Evolutionary conservation across 345 rosid species (phyloP).

Genomic region (Heritiera fomes): DNA sequence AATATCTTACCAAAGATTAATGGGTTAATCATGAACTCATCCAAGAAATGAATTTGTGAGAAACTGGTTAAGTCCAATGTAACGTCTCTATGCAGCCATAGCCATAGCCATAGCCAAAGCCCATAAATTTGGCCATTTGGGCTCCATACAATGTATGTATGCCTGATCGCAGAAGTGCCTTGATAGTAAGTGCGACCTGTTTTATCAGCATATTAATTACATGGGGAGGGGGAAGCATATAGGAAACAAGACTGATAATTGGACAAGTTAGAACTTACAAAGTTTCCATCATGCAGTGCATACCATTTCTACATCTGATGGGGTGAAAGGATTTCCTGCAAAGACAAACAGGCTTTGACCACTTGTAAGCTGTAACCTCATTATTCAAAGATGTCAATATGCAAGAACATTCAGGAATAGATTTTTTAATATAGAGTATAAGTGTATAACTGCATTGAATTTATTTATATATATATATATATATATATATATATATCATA

Average conservation of each 20-base stretch:
- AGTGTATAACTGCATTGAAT: background rate
- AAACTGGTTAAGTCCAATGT: background rate
- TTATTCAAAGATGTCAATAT: background rate
- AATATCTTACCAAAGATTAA: background rate
- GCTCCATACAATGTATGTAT: slow-evolving; percentile 4
- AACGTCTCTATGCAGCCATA: background rate
- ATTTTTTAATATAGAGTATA: background rate
- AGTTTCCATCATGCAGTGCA: background rate
- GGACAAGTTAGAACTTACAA: slow-evolving; percentile 3
- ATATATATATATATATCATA: too few species aligned
- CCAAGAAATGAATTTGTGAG: background rate
- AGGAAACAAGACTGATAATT: background rate
- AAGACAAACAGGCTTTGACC: background rate
- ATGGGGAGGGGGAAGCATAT: background rate
- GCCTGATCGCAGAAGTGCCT: background rate
- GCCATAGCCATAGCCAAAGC: background rate
- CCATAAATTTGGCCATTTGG: background rate
- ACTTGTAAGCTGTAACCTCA: background rate
- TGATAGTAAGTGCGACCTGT: background rate
- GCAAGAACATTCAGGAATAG: background rate
- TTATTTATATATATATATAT: too few species aligned
- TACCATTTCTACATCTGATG: slow-evolving; percentile 84
- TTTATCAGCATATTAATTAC: background rate
- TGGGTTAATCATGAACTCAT: background rate
- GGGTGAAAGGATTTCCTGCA: slow-evolving; percentile 65